Conservation (phyloP, 768 basidiomycete species). For the Tubosaeta sp. region DNA sequence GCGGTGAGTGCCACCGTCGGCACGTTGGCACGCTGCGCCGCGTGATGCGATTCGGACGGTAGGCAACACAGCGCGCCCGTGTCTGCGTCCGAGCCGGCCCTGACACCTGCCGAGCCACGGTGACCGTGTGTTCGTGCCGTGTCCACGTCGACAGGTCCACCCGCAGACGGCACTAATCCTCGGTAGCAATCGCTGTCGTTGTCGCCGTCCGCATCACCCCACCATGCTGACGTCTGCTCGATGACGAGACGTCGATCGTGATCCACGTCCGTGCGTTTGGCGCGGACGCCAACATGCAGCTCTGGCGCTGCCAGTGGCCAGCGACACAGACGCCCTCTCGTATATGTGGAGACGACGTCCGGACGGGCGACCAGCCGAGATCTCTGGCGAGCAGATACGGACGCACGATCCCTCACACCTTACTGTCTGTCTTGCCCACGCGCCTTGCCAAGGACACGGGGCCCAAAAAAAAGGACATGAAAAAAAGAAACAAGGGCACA, state of each 20-base stretch:
- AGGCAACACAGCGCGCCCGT: background rate
- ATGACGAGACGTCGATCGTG: background rate
- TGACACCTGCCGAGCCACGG: background rate
- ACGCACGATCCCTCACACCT: background rate
- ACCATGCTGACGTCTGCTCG: background rate
- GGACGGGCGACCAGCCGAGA: background rate
- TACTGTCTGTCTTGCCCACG: background rate
- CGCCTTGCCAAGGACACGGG: background rate
- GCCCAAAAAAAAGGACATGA: background rate
- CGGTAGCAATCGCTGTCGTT: background rate
- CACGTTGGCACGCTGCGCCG: background rate
- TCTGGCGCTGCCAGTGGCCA: background rate
- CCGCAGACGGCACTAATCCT: background rate
- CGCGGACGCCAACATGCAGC: background rate
- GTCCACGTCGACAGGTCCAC: background rate
- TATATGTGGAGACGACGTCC: background rate
- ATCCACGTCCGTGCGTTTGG: background rate
- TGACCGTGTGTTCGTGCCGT: background rate
- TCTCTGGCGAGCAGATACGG: background rate
- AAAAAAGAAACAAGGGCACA: background rate
- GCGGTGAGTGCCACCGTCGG: background rate
- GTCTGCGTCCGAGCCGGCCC: background rate
- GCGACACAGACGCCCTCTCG: background rate
- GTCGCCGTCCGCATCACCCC: background rate
- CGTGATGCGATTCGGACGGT: background rate